phyloP scores from a whole-genome alignment of 2,329 filamentous ascomycete species.

The Penicillium carneum region DNA sequence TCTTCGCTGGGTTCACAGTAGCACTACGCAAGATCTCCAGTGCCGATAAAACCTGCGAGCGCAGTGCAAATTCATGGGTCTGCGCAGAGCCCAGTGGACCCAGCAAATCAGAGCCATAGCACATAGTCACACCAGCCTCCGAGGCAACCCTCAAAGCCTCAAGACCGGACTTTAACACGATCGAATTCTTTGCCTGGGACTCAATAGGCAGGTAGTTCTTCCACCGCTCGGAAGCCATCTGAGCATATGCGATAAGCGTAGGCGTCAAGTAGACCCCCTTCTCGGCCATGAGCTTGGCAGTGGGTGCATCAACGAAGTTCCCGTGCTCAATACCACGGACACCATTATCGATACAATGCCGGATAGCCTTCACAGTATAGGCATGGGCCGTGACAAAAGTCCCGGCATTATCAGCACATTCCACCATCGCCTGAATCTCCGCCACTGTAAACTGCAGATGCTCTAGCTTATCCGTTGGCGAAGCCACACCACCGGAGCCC shows the following conservation, averaged over 20 bases:
- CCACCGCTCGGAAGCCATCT: constrained; percentile 56
- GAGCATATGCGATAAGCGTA: constrained; percentile 60
- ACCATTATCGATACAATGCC: constrained; percentile 63
- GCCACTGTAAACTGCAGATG: constrained; percentile 63
- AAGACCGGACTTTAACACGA: constrained; percentile 58
- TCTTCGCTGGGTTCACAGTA: constrained; percentile 61
- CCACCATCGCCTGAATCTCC: constrained; percentile 62
- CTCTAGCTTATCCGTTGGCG: constrained; percentile 62
- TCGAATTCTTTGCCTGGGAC: constrained; percentile 57
- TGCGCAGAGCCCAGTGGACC: constrained; percentile 58
- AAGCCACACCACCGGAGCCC: constrained; percentile 63
- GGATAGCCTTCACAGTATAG: constrained; percentile 63
- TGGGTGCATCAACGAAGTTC: constrained; percentile 53
- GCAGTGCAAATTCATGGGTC: constrained; percentile 57
- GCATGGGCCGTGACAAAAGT: constrained; percentile 66
- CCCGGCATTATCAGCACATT: constrained; percentile 58
- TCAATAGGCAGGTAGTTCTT: constrained; percentile 40
- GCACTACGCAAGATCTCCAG: constrained; percentile 57
- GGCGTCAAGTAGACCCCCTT: constrained; percentile 60
- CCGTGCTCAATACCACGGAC: constrained; percentile 64
- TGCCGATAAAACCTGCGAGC: constrained; percentile 52
- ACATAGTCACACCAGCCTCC: constrained; percentile 62
- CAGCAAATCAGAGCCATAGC: constrained; percentile 63
- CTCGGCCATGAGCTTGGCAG: constrained; percentile 59
- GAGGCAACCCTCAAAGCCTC: constrained; percentile 57